A percentile compares a stretch with the other conserved stretches of the same genome.
Evolutionary conservation across 768 basidiomycete species (phyloP).

Genomic region (Tylopilus felleus): DNA sequence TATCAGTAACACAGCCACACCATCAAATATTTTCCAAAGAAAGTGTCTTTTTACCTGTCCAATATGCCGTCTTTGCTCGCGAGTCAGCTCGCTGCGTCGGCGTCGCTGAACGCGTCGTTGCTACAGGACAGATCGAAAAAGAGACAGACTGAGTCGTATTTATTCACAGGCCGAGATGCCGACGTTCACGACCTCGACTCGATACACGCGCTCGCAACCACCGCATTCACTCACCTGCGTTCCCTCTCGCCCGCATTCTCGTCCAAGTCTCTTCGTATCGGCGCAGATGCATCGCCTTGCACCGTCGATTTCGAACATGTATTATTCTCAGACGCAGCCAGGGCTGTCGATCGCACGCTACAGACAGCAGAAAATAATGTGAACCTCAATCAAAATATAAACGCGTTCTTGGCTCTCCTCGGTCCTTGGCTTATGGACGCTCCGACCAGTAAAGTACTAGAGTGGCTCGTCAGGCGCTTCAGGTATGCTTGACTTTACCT

Average conservation of each 20-base stretch:
- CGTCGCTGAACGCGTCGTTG: slow-evolving; percentile 74
- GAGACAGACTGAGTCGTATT: slow-evolving; percentile 73
- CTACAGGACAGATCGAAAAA: slow-evolving; percentile 60
- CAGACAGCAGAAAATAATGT: slow-evolving; percentile 58
- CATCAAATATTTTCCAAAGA: not conserved
- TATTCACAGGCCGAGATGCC: slow-evolving; percentile 81
- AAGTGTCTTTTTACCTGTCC: not conserved
- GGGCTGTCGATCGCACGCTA: slow-evolving; percentile 74
- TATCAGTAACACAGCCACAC: not conserved
- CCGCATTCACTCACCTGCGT: slow-evolving; percentile 72
- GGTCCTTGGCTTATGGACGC: slow-evolving; percentile 80
- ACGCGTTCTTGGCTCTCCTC: slow-evolving; percentile 61
- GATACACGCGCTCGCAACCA: slow-evolving; percentile 74
- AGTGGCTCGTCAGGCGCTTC: slow-evolving; percentile 94
- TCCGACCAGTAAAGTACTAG: slow-evolving; percentile 78
- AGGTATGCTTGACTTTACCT: slow-evolving; percentile 49
- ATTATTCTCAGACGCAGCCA: slow-evolving; percentile 80
- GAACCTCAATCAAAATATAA: slow-evolving; percentile 60
- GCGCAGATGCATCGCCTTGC: slow-evolving; percentile 16
- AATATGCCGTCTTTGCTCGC: slow-evolving; percentile 69
- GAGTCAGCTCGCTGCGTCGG: slow-evolving; percentile 70
- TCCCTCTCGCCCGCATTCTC: slow-evolving; percentile 54
- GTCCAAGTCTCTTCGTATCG: slow-evolving; percentile 9
- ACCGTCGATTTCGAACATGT: slow-evolving; percentile 54
- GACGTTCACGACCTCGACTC: slow-evolving; percentile 85